These are phyloP conservation scores for Vanilla planifolia DNA, from an alignment of 106 monocot genomes.

Conservation along the genomic window DNA sequence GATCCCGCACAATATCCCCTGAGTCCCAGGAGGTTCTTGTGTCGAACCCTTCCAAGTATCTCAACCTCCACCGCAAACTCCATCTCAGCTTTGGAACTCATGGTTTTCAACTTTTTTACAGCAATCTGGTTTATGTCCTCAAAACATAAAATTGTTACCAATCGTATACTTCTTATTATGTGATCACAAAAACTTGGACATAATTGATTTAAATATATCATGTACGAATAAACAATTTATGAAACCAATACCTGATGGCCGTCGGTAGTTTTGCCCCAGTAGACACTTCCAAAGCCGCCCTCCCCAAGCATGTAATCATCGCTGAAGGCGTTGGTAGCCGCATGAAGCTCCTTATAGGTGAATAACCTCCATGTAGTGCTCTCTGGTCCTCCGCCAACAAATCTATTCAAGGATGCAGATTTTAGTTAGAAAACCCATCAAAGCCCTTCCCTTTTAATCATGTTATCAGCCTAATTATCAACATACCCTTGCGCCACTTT, in stretches of 20 bases:
- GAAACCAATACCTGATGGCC: slow-evolving; percentile 18
- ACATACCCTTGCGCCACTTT: slow-evolving; percentile 21
- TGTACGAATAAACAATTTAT: neutral
- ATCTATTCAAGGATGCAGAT: too few relatives aligned
- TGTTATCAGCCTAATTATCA: neutral
- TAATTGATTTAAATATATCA: too few relatives aligned
- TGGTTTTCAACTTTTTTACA: slow-evolving; percentile 50
- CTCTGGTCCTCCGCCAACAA: neutral
- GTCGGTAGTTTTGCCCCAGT: slow-evolving; percentile 29
- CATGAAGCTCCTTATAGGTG: slow-evolving; percentile 23
- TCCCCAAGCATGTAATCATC: slow-evolving; percentile 33
- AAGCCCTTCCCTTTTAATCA: too few relatives aligned
- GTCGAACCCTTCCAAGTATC: slow-evolving; percentile 36
- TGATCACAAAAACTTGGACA: too few relatives aligned
- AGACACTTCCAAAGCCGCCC: slow-evolving; percentile 39
- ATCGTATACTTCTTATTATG: too few relatives aligned
- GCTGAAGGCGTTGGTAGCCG: slow-evolving; percentile 25
- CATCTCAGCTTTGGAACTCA: slow-evolving; percentile 39
- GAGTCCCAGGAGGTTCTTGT: slow-evolving; percentile 43
- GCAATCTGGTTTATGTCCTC: slow-evolving; percentile 31
- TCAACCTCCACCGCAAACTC: slow-evolving; percentile 58
- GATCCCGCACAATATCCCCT: slow-evolving; percentile 34
- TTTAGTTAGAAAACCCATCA: too few relatives aligned
- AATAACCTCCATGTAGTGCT: slow-evolving; percentile 29
- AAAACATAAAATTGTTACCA: too few relatives aligned